Conservation (phyloP, 495 filamentous ascomycete species). For the Hypoxylon lienhwacheense region DNA sequence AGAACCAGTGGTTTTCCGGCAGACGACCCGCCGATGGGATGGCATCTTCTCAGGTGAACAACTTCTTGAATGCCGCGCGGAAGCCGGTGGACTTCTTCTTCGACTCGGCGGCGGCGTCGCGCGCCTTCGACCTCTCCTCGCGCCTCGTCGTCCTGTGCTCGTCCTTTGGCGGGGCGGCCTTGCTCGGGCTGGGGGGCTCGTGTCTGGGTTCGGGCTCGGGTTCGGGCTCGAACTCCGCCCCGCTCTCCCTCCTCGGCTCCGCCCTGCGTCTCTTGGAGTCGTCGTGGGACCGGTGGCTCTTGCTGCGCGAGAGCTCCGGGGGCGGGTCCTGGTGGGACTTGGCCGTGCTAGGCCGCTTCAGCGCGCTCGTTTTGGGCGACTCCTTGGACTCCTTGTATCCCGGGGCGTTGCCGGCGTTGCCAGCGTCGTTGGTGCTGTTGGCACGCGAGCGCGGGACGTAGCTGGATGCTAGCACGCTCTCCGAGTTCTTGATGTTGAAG, state of each 20-base stretch:
- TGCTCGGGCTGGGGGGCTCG: constrained; percentile 10
- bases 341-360: constrained; percentile 45
- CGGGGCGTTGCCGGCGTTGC: too few relatives aligned
- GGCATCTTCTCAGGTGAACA: constrained; percentile 22
- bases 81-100: constrained; percentile 18
- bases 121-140: constrained; percentile 26
- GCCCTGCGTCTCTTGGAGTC: constrained; percentile 14
- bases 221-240: too few relatives aligned
- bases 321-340: constrained; percentile 22
- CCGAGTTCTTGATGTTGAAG: constrained; percentile 43
- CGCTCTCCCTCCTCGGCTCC: constrained; percentile 20
- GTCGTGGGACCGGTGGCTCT: constrained; percentile 24
- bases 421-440: constrained; percentile 24
- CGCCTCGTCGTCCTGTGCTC: constrained; percentile 10
- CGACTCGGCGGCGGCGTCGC: constrained; percentile 22
- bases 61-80: constrained; percentile 23
- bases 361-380: constrained; percentile 29
- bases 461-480: constrained; percentile 41
- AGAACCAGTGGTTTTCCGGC: not conserved
- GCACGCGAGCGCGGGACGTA: constrained; percentile 18
- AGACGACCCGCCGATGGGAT: too few relatives aligned
- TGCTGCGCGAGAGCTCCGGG: constrained; percentile 22
- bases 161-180: constrained; percentile 7
- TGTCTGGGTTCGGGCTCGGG: not conserved
- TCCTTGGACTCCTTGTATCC: too few relatives aligned